Evolutionary conservation across 495 filamentous ascomycete genomes (phyloP).

Genomic region (Penicillium egyptiacum): DNA sequence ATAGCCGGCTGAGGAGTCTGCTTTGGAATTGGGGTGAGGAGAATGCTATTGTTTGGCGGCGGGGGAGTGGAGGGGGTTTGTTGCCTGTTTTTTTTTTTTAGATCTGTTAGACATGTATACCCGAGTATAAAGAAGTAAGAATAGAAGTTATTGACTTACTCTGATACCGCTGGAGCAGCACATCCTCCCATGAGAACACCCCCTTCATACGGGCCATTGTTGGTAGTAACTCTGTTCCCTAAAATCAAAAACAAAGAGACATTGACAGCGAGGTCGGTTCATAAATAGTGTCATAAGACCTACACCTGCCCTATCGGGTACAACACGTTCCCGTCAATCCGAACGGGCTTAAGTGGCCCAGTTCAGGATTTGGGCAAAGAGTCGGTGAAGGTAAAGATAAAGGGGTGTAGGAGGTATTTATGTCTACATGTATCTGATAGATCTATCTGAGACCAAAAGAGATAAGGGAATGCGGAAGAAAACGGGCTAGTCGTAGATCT

Average conservation of each 20-base stretch:
- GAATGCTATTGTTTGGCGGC: conserved; percentile 7
- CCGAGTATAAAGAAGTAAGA: neutral
- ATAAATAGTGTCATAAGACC: conserved; percentile 2
- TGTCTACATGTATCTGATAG: neutral
- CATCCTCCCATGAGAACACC: conserved; percentile 51
- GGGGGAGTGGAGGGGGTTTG: conserved; percentile 36
- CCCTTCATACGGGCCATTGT: conserved; percentile 45
- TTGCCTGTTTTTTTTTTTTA: conserved; percentile 29
- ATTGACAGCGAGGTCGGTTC: neutral
- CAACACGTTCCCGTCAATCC: conserved; percentile 22
- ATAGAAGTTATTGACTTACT: conserved; percentile 27
- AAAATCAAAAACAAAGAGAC: neutral
- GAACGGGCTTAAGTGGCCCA: conserved; percentile 3
- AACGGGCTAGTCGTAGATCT: neutral
- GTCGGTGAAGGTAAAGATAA: conserved; percentile 14
- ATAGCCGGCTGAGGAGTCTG: conserved; percentile 41
- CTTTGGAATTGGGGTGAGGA: conserved; percentile 33
- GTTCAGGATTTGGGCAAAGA: conserved; percentile 1
- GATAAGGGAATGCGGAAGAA: neutral
- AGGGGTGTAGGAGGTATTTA: neutral
- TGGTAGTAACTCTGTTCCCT: neutral
- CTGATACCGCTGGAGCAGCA: conserved; percentile 47
- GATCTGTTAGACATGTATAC: neutral
- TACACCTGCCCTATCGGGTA: conserved; percentile 17
- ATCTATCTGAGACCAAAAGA: neutral